phyloP scores from a whole-genome alignment of 2,329 filamentous ascomycete species.

The Lachnellula hyalina region DNA sequence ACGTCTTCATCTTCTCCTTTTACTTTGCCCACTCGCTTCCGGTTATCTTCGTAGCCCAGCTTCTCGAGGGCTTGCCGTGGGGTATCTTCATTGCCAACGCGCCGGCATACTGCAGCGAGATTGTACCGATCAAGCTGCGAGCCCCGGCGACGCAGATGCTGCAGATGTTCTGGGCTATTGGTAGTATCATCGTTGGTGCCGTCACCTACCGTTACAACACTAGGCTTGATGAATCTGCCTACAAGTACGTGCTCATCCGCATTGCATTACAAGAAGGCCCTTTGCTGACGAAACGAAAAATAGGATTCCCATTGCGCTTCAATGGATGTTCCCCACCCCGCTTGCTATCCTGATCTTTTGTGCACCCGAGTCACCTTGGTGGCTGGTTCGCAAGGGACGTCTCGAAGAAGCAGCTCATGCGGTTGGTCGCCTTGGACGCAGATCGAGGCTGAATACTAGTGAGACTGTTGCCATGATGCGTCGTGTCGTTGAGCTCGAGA shows the following conservation, averaged over 20 bases:
- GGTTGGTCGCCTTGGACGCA: conserved; percentile 45
- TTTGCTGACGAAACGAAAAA: conserved; percentile 10
- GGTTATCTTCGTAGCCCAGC: conserved; percentile 47
- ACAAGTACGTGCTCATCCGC: conserved; percentile 35
- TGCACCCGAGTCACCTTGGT: conserved; percentile 41
- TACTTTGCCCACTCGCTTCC: conserved; percentile 41
- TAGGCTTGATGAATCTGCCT: conserved; percentile 31
- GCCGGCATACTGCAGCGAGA: conserved; percentile 57
- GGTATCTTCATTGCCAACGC: conserved; percentile 62
- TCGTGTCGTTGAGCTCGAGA: conserved; percentile 51
- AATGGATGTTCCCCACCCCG: conserved; percentile 49
- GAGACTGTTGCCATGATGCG: conserved; percentile 55
- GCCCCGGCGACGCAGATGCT: conserved; percentile 56
- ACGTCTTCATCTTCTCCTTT: conserved; percentile 38
- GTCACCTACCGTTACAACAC: conserved; percentile 50
- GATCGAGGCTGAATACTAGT: conserved; percentile 32
- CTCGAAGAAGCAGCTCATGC: conserved; percentile 37
- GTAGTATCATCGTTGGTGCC: conserved; percentile 53
- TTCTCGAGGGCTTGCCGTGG: conserved; percentile 59
- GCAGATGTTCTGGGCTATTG: conserved; percentile 63
- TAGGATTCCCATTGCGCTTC: conserved; percentile 46
- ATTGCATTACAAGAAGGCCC: conserved; percentile 1
- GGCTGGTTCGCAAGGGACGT: conserved; percentile 43
- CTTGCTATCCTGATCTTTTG: conserved; percentile 44
- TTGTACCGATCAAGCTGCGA: conserved; percentile 53